A percentile compares a stretch with the other conserved stretches of the same genome.
phyloP scores from a whole-genome alignment of 768 basidiomycete species.

The Tulasnella calospora region DNA sequence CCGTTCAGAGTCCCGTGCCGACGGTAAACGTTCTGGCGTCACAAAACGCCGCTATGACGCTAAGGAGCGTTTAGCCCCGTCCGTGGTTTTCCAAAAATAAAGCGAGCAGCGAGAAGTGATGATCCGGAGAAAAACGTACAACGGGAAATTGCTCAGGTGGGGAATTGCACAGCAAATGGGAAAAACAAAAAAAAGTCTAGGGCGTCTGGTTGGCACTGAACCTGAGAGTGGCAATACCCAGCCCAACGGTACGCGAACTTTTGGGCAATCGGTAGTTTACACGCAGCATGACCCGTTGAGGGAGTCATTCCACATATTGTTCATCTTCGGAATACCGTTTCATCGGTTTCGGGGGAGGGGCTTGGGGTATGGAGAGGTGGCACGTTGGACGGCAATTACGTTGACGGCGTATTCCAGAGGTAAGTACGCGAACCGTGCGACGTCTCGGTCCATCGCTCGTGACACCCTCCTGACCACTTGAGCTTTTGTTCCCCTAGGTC shows the following conservation, averaged over 20 bases:
- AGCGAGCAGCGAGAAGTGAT: background rate
- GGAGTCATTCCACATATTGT: background rate
- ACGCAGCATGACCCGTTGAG: background rate
- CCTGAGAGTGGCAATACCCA: background rate
- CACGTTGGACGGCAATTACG: background rate
- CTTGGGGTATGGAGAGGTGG: background rate
- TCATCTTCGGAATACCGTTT: background rate
- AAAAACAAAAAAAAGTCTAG: background rate
- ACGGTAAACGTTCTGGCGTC: constrained; percentile 2
- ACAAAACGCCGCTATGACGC: constrained; percentile 1
- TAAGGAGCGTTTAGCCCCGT: background rate
- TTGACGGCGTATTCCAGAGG: background rate
- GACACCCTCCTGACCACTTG: background rate
- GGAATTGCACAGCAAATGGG: background rate
- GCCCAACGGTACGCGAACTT: background rate
- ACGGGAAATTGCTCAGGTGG: background rate
- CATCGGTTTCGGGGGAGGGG: background rate
- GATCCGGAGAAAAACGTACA: background rate
- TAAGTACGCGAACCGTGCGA: background rate
- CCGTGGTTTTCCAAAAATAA: background rate
- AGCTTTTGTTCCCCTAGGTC: background rate
- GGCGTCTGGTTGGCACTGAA: background rate
- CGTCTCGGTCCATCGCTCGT: background rate
- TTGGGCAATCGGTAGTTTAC: background rate
- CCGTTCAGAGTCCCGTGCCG: background rate